Percentiles rank a stretch among this genome's conserved stretches.
These are phyloP conservation scores for Tilletia setariae DNA, from an alignment of 1,284 basidiomycete species.

Conservation along the genomic window DNA sequence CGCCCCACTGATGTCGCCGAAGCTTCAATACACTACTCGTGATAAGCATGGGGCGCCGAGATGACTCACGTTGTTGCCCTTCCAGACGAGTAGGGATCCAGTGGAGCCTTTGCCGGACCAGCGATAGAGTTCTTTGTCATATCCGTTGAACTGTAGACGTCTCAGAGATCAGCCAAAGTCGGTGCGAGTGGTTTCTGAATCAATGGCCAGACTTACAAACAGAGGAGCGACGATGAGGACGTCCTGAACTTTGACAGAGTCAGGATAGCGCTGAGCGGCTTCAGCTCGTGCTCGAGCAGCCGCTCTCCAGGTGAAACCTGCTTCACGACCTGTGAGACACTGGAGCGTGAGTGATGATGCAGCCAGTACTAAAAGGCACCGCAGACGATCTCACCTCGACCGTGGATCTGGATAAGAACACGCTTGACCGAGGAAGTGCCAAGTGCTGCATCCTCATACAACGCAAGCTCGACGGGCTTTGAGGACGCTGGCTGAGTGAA, in stretches of 20 bases:
- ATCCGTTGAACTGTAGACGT: constrained; percentile 28
- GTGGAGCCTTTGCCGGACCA: constrained; percentile 20
- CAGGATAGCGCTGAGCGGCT: background rate
- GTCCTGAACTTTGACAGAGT: background rate
- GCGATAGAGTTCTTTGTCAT: constrained; percentile 25
- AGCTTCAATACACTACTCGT: background rate
- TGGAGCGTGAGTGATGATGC: background rate
- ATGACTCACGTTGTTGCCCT: constrained; percentile 30
- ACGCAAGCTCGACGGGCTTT: background rate
- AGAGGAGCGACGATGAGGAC: constrained; percentile 18
- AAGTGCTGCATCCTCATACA: constrained; percentile 8
- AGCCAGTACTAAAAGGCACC: background rate
- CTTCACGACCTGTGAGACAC: constrained; percentile 16
- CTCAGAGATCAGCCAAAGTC: no score
- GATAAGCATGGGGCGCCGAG: background rate
- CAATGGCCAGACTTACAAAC: constrained; percentile 18
- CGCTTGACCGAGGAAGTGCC: constrained; percentile 9
- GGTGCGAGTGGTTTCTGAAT: no score
- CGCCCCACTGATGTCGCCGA: constrained; percentile 27
- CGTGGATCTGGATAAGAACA: constrained; percentile 20
- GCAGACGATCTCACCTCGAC: constrained; percentile 1
- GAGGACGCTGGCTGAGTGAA: background rate
- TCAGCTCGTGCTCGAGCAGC: constrained; percentile 10
- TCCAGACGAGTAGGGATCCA: constrained; percentile 28
- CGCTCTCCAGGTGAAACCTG: constrained; percentile 11